Percentiles rank a stretch among this genome's conserved stretches.
These are phyloP conservation scores for Ascomycota sp. DNA, from an alignment of 2,329 filamentous ascomycete genomes.

Conservation along the genomic window DNA sequence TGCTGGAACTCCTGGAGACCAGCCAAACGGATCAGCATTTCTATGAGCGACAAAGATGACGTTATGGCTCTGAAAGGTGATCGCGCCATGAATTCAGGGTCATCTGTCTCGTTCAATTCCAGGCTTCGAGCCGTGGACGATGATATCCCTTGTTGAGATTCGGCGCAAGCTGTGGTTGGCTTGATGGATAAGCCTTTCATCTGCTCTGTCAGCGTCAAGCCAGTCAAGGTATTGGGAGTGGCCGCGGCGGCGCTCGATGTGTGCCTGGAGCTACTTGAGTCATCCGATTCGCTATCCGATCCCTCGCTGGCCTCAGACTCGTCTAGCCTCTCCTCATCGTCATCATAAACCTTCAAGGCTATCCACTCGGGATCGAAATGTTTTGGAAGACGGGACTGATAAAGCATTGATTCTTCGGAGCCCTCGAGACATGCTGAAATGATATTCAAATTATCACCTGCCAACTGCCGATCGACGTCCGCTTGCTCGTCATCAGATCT, in stretches of 20 bases:
- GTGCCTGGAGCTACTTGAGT: conserved; percentile 11
- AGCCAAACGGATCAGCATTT: conserved; percentile 68
- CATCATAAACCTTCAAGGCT: conserved; percentile 63
- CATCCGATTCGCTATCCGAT: conserved; percentile 14
- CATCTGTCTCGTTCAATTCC: conserved; percentile 2
- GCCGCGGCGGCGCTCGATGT: conserved; percentile 1
- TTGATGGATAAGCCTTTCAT: conserved; percentile 18
- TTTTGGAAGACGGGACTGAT: conserved; percentile 27
- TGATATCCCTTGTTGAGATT: conserved; percentile 1
- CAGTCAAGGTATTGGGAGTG: conserved; percentile 10
- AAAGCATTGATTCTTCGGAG: neutral
- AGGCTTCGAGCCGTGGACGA: neutral
- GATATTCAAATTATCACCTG: conserved; percentile 4
- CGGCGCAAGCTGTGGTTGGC: conserved; percentile 2
- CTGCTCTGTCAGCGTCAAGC: conserved; percentile 17
- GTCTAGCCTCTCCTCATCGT: conserved; percentile 25
- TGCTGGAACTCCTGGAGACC: conserved; percentile 86
- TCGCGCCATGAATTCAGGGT: conserved; percentile 12
- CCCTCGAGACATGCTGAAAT: neutral
- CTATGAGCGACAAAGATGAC: conserved; percentile 49
- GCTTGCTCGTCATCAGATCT: conserved; percentile 16
- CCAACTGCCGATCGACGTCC: conserved; percentile 23
- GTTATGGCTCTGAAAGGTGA: conserved; percentile 30
- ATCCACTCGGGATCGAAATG: conserved; percentile 80
- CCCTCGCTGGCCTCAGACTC: conserved; percentile 17